A percentile compares a stretch with the other conserved stretches of the same genome.
Conservation (phyloP, 139 green algal genomes). For the Chlorella sorokiniana region DNA sequence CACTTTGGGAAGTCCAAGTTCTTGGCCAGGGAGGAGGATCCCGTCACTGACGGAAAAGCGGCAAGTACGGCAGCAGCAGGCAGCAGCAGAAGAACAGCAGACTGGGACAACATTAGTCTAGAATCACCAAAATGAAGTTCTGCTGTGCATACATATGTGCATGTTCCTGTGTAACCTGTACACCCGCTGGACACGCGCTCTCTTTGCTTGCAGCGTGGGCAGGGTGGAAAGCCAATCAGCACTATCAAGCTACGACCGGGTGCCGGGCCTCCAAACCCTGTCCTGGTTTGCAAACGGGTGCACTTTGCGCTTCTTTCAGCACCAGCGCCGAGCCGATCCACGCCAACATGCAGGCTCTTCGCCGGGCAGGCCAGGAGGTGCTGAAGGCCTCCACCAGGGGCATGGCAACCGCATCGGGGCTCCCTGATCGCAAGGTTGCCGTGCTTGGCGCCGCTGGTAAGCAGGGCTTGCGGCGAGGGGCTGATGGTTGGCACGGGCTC, state of each 20-base stretch:
- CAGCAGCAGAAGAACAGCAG: conserved; percentile 2
- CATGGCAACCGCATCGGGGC: conserved; percentile 28
- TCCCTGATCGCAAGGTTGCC: conserved; percentile 78
- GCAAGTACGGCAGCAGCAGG: background rate
- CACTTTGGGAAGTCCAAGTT: conserved; percentile 14
- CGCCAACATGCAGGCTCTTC: too few relatives aligned
- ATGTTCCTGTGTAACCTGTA: background rate
- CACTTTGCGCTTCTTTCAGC: too few relatives aligned
- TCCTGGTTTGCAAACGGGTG: too few relatives aligned
- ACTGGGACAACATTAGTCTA: background rate
- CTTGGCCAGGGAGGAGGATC: conserved; percentile 11
- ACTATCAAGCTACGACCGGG: too few relatives aligned
- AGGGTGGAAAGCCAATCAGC: too few relatives aligned
- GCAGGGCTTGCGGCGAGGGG: too few relatives aligned
- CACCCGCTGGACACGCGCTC: too few relatives aligned
- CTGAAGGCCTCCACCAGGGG: background rate
- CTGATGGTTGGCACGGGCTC: background rate
- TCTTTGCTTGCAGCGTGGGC: too few relatives aligned
- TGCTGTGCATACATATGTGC: background rate
- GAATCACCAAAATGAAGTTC: background rate
- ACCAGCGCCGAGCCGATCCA: too few relatives aligned
- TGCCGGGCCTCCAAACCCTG: too few relatives aligned
- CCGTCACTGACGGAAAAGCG: background rate
- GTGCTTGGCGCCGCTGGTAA: conserved; percentile 81
- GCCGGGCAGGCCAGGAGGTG: background rate